Conservation (phyloP, 2,329 filamentous ascomycete genomes). For the Stachybotrys chartarum region DNA sequence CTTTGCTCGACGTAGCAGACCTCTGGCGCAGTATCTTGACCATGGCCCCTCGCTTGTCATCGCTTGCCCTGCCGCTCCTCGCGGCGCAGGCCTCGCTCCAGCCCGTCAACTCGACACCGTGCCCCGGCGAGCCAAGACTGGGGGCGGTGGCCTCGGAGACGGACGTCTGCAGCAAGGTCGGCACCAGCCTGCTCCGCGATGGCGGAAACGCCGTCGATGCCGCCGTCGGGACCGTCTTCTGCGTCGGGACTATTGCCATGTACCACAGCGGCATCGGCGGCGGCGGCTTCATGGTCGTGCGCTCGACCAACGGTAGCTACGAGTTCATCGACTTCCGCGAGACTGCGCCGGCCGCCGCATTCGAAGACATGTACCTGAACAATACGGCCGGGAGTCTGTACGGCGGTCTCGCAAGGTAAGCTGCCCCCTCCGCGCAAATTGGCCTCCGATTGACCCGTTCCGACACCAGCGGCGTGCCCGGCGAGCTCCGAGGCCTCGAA, state of each 20-base stretch:
- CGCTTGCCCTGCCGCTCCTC: not conserved
- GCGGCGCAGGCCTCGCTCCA: not conserved
- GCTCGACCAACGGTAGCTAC: constrained; percentile 56
- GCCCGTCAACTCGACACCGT: not conserved
- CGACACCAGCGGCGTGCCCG: constrained; percentile 50
- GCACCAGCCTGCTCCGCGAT: constrained; percentile 45
- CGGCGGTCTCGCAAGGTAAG: constrained; percentile 66
- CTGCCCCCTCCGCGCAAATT: constrained; percentile 17
- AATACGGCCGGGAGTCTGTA: constrained; percentile 56
- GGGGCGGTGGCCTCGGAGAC: constrained; percentile 58
- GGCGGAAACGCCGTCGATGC: constrained; percentile 64
- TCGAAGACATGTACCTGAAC: constrained; percentile 73
- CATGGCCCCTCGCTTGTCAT: not conserved
- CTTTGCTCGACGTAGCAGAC: not conserved
- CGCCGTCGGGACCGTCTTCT: constrained; percentile 56
- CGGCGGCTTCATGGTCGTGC: constrained; percentile 73
- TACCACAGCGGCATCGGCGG: constrained; percentile 68
- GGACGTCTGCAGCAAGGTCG: constrained; percentile 51
- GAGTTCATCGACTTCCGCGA: constrained; percentile 84
- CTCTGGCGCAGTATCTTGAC: not conserved
- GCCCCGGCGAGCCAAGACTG: constrained; percentile 13
- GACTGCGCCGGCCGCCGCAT: constrained; percentile 71
- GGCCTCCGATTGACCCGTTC: fast-evolving
- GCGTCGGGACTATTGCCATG: constrained; percentile 57
- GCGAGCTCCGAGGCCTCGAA: constrained; percentile 66